These are phyloP conservation scores for Lentinula novae-zelandiae DNA, from an alignment of 1,284 basidiomycete species.

Conservation along the genomic window DNA sequence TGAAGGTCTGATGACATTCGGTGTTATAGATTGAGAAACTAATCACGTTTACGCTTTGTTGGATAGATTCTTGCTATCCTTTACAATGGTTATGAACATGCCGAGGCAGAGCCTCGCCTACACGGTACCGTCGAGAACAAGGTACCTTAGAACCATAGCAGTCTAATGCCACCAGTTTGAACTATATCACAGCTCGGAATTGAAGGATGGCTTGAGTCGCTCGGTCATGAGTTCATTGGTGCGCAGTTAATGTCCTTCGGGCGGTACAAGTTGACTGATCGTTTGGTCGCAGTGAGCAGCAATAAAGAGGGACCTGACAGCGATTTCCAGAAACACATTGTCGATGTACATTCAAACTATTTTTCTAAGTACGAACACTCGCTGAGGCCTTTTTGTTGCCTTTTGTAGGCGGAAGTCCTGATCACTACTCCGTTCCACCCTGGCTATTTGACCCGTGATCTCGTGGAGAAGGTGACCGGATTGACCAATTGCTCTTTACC, in stretches of 20 bases:
- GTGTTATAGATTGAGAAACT: background rate
- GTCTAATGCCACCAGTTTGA: background rate
- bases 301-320: conserved; percentile 88
- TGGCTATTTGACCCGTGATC: conserved; percentile 82
- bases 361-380: background rate
- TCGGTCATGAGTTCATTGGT: conserved; percentile 79
- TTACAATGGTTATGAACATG: conserved; percentile 72
- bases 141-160: conserved; percentile 31
- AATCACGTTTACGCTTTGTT: background rate
- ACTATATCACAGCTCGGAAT: conserved; percentile 58
- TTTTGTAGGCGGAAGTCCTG: conserved; percentile 58
- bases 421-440: conserved; percentile 95
- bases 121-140: conserved; percentile 90
- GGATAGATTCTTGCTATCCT: conserved; percentile 79
- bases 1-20: conserved; percentile 29
- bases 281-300: conserved; percentile 55
- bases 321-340: conserved; percentile 85
- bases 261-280: background rate
- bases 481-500: background rate
- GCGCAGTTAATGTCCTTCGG: conserved; percentile 20
- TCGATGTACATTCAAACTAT: conserved; percentile 53
- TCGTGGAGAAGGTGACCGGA: conserved; percentile 57
- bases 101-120: conserved; percentile 78
- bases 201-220: conserved; percentile 64
- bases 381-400: background rate